Evolutionary conservation across 1,284 basidiomycete species (phyloP), one percentile per base, ranked within the genome.

Genomic region (Rhodotorula sp.): DNA sequence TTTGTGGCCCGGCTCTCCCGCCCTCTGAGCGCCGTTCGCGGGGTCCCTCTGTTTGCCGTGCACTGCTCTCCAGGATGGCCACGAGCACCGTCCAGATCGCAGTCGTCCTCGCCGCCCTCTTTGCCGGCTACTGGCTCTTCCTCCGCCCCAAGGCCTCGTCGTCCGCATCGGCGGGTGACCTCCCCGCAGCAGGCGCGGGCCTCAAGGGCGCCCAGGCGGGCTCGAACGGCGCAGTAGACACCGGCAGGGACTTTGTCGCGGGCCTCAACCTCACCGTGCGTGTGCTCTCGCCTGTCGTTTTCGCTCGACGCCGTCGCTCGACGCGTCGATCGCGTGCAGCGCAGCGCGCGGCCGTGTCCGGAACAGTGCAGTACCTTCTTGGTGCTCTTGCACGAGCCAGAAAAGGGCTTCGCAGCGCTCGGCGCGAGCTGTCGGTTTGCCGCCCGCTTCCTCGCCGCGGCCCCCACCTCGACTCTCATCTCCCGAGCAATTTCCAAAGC

Each of bases 231-330:
- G 87, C 86, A 68, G 89, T 88, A 2, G 92, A 94, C 79, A 91
- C 92, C 16, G 85, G 92, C 2, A 50, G 77, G 60, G 92, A 97
- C 82, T 96, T 95, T 80, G 86, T 96, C 58, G 87, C 87, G 27
- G 93, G 93, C 83, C 93, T 96, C 92, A 89, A 92, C 82, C 88
- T 89, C 71, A 88, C 87, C 55, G 93, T 96, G 82, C 82, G 92
- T 87, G 7, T 42, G 49, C 49, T 50, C 49, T 7, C 8, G 12
- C 23, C 49, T n/a, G 9, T n/a, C 53, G 34, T 34, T 3, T 17
- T 54, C 53, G 25, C 41, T 45, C 42, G 34, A 34, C 34, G 34
- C 34, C 34, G 34, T 34, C 34, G 34, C 34, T 3, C 34, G 34
- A 34, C 5, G 34, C 34, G 34, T 34, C 34, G 34, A 34, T 34